These are phyloP conservation scores for Mycogone perniciosa DNA, from an alignment of 2,329 filamentous ascomycete species.

Conservation along the genomic window DNA sequence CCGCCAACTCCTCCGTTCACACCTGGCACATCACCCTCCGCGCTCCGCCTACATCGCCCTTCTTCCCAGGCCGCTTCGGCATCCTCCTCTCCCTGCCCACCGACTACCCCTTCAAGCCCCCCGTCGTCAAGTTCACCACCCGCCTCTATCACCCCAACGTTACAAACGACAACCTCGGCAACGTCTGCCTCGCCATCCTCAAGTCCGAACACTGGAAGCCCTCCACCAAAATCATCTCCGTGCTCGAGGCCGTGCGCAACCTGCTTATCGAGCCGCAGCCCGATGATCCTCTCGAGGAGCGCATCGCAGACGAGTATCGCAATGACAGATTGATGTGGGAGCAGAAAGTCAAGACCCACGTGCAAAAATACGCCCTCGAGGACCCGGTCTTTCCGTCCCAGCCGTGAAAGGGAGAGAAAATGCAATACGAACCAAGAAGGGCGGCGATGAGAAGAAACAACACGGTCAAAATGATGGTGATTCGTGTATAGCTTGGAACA, in stretches of 20 bases:
- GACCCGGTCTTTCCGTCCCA: slow-evolving; percentile 30
- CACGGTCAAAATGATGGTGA: not conserved
- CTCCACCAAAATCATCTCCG: slow-evolving; percentile 65
- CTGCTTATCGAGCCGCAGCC: slow-evolving; percentile 76
- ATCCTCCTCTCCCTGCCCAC: slow-evolving; percentile 65
- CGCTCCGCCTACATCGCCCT: slow-evolving; percentile 40
- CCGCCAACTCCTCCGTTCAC: slow-evolving; percentile 43
- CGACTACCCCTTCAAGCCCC: slow-evolving; percentile 88
- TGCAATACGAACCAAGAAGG: too few relatives aligned
- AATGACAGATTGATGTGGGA: slow-evolving; percentile 63
- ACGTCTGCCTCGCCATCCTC: slow-evolving; percentile 79
- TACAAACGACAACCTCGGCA: slow-evolving; percentile 76
- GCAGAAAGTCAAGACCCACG: slow-evolving; percentile 68
- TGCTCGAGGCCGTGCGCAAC: slow-evolving; percentile 69
- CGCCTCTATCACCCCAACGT: slow-evolving; percentile 96
- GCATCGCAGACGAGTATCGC: slow-evolving; percentile 80
- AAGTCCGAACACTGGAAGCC: slow-evolving; percentile 91
- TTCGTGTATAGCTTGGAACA: not conserved
- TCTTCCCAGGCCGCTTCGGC: slow-evolving; percentile 65
- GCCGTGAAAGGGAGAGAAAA: not conserved
- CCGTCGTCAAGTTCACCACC: slow-evolving; percentile 70
- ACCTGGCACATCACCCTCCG: slow-evolving; percentile 45
- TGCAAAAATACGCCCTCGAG: slow-evolving; percentile 61
- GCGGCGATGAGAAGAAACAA: not conserved
- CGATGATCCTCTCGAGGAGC: slow-evolving; percentile 80